phyloP scores from a whole-genome alignment of 495 filamentous ascomycete genomes.

The Podospora anserina region DNA sequence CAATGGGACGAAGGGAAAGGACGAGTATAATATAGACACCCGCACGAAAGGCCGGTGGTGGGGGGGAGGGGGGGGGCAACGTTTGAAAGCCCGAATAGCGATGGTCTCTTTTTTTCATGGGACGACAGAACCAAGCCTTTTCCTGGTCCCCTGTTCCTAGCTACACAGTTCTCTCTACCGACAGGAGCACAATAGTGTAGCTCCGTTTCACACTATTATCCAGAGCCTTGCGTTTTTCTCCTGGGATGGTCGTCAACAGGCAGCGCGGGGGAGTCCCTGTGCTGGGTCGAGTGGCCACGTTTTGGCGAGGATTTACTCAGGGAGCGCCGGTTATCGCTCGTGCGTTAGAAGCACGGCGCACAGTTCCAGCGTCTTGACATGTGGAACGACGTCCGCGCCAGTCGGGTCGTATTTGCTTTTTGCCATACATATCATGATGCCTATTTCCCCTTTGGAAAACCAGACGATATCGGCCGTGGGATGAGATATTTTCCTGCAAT shows the following conservation, averaged over 20 bases:
- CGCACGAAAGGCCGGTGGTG: conserved; percentile 8
- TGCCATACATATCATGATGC: conserved; percentile 9
- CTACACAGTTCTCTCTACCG: conserved; percentile 16
- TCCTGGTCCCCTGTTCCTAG: conserved; percentile 8
- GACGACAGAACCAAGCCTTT: conserved; percentile 3
- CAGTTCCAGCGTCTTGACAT: conserved; percentile 10
- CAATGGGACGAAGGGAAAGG: conserved; percentile 13
- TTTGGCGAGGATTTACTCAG: conserved; percentile 22
- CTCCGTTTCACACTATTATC: conserved; percentile 17
- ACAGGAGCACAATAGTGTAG: conserved; percentile 8
- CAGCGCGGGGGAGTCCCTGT: conserved; percentile 14
- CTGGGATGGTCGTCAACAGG: conserved; percentile 10
- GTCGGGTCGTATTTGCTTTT: conserved; percentile 11
- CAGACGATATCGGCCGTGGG: conserved; percentile 13
- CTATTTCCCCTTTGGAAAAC: neutral
- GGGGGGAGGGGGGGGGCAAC: conserved; percentile 6
- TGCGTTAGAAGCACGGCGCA: conserved; percentile 16
- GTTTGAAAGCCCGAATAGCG: conserved; percentile 7
- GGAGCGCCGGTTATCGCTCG: conserved; percentile 25
- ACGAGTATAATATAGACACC: conserved; percentile 20
- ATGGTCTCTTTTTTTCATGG: neutral
- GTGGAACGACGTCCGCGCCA: conserved; percentile 15
- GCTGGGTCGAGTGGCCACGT: conserved; percentile 23
- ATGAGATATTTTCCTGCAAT: conserved; percentile 10
- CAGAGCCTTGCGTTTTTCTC: neutral